Percentiles rank a stretch among this genome's conserved stretches.
These are phyloP conservation scores for Metschnikowia kunwiensis DNA, from an alignment of 805 yeast genomes.

Conservation along the genomic window DNA sequence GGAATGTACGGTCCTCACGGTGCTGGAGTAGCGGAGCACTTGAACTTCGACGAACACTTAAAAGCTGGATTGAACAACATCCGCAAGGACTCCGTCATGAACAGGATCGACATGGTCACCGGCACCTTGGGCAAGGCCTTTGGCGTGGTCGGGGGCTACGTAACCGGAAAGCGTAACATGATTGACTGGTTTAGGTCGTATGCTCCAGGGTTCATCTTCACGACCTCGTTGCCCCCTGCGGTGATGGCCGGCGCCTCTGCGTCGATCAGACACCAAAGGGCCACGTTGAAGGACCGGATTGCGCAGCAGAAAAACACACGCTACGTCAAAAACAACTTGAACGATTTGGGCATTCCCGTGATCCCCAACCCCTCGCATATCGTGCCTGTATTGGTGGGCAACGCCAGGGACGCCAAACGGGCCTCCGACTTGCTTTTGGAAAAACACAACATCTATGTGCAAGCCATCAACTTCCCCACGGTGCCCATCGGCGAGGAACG, in stretches of 20 bases:
- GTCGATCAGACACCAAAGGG: slow-evolving; percentile 81
- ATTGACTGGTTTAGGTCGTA: slow-evolving; percentile 95
- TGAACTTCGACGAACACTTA: slow-evolving; percentile 82
- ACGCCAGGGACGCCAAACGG: slow-evolving; percentile 84
- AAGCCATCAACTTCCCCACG: slow-evolving; percentile 97
- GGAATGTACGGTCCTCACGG: slow-evolving; percentile 99
- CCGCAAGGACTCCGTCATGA: slow-evolving; percentile 59
- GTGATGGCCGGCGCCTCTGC: slow-evolving; percentile 93
- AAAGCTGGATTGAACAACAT: slow-evolving; percentile 52
- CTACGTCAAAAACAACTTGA: slow-evolving; percentile 74
- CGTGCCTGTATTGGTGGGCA: slow-evolving; percentile 92
- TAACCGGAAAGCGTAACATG: slow-evolving; percentile 80
- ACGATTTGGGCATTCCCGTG: slow-evolving; percentile 80
- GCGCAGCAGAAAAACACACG: slow-evolving; percentile 82
- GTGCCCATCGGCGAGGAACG: slow-evolving; percentile 95
- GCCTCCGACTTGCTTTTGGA: slow-evolving; percentile 88
- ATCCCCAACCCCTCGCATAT: slow-evolving; percentile 97
- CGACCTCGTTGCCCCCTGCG: slow-evolving; percentile 96
- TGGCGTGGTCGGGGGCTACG: slow-evolving; percentile 97
- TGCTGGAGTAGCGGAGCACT: slow-evolving; percentile 98
- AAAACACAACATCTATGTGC: slow-evolving; percentile 87
- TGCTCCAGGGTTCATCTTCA: slow-evolving; percentile 97
- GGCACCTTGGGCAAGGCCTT: slow-evolving; percentile 97
- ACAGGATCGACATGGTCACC: slow-evolving; percentile 91
- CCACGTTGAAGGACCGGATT: slow-evolving; percentile 72